A percentile compares a stretch with the other conserved stretches of the same genome.
Conservation (phyloP, 495 filamentous ascomycete genomes). For the Entonaema liquescens region DNA sequence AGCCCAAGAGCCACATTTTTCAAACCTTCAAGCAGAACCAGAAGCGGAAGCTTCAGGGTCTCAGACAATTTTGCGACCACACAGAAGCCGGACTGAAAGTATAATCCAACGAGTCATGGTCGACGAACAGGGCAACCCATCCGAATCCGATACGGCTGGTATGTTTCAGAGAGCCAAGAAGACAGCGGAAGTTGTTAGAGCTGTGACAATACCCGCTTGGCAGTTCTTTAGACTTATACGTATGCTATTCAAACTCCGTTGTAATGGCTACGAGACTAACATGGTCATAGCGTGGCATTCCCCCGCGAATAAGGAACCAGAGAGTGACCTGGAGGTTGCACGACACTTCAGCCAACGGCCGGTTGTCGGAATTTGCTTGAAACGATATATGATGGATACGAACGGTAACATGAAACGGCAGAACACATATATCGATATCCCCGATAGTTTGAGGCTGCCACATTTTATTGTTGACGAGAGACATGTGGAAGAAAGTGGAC, state of each 20-base stretch:
- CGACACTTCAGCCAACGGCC: constrained; percentile 68
- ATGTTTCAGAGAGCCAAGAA: constrained; percentile 51
- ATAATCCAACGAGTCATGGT: constrained; percentile 60
- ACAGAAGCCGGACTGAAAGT: constrained; percentile 55
- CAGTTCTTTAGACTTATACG: constrained; percentile 94
- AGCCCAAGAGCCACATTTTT: constrained; percentile 40
- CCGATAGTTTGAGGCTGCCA: constrained; percentile 84
- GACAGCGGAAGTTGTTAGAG: constrained; percentile 69
- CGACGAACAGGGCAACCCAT: constrained; percentile 43
- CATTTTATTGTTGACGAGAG: constrained; percentile 86
- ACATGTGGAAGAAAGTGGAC: constrained; percentile 65
- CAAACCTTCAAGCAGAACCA: constrained; percentile 21
- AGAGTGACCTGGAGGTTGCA: constrained; percentile 58
- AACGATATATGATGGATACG: constrained; percentile 81
- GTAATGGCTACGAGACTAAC: constrained; percentile 52
- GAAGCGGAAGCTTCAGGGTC: constrained; percentile 29
- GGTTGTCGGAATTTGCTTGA: constrained; percentile 89
- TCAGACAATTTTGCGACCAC: constrained; percentile 37
- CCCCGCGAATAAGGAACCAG: constrained; percentile 54
- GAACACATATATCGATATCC: constrained; percentile 88
- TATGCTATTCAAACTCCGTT: constrained; percentile 51
- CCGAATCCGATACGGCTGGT: constrained; percentile 50
- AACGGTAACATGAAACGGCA: constrained; percentile 73
- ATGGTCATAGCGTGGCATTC: constrained; percentile 76
- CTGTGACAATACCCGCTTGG: constrained; percentile 96